These are phyloP conservation scores for Irpex sp. DNA, from an alignment of 1,284 basidiomycete species.

Conservation along the genomic window DNA sequence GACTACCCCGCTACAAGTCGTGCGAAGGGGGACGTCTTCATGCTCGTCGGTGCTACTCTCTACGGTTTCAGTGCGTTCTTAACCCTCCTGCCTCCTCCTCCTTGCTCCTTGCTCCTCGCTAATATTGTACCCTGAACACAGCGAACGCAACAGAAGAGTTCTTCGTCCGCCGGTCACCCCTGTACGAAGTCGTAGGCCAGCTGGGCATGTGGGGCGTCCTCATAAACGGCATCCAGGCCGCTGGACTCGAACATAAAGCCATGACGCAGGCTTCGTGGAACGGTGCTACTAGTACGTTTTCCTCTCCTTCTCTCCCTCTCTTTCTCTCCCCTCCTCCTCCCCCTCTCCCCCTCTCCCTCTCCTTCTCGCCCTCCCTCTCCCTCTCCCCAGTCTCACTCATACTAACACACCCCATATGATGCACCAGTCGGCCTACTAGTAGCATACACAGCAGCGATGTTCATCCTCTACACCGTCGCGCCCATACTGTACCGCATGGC, in stretches of 20 bases:
- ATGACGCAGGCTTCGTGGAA: conserved; percentile 71
- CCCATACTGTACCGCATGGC: conserved; percentile 82
- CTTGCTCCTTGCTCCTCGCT: too few species aligned
- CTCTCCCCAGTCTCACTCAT: too few species aligned
- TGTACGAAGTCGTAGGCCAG: conserved; percentile 86
- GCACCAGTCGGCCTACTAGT: conserved; percentile 63
- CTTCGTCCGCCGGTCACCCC: conserved; percentile 73
- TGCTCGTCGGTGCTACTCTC: conserved; percentile 80
- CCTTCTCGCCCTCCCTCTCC: too few species aligned
- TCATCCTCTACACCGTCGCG: conserved; percentile 79
- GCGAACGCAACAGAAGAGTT: conserved; percentile 87
- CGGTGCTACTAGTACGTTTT: conserved; percentile 54
- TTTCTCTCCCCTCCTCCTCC: neutral
- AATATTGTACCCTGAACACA: too few species aligned
- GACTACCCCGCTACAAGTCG: conserved; percentile 60
- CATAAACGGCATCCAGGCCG: conserved; percentile 76
- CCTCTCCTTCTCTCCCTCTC: neutral
- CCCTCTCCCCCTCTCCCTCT: too few species aligned
- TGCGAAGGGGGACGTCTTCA: conserved; percentile 82
- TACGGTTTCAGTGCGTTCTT: conserved; percentile 78
- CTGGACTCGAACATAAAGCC: conserved; percentile 65
- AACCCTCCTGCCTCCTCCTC: too few species aligned
- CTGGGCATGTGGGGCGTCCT: conserved; percentile 81
- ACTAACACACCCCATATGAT: too few species aligned
- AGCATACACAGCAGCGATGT: conserved; percentile 78